Evolutionary conservation across 2,329 filamentous ascomycete species (phyloP).

Genomic region (Chaetomiaceae sp.): DNA sequence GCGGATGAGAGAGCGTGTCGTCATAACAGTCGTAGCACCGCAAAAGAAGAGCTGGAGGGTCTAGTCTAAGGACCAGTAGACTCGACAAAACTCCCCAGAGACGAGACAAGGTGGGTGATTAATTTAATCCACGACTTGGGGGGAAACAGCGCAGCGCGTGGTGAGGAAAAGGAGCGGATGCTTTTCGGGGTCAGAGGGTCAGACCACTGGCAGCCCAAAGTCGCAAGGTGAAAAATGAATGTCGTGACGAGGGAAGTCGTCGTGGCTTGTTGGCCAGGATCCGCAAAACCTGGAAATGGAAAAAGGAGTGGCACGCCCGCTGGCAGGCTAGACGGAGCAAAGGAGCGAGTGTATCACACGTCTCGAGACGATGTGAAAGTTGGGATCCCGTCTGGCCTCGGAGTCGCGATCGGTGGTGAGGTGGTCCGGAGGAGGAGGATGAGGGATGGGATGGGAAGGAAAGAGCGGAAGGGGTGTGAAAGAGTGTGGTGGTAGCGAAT

Average conservation of each 20-base stretch:
- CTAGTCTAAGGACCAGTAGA: background rate
- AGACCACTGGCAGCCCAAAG: conserved; percentile 8
- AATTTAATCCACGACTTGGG: background rate
- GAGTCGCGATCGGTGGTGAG: conserved; percentile 13
- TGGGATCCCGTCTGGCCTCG: conserved; percentile 24
- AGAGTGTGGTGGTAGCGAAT: conserved; percentile 7
- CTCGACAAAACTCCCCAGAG: background rate
- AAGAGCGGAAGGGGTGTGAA: conserved; percentile 19
- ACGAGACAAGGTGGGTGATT: background rate
- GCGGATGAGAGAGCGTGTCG: conserved; percentile 12
- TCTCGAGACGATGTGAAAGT: conserved; percentile 25
- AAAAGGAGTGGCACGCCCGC: conserved; percentile 56
- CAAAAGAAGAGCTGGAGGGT: background rate
- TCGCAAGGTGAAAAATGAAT: conserved; percentile 36
- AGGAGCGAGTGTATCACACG: conserved; percentile 24
- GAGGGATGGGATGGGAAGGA: conserved; percentile 5
- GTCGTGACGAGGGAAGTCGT: conserved; percentile 27
- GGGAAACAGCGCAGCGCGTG: conserved; percentile 1
- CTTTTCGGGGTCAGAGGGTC: conserved; percentile 13
- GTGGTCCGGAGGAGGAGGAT: conserved; percentile 5
- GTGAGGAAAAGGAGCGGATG: conserved; percentile 10
- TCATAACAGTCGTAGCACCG: conserved; percentile 26
- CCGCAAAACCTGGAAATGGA: no score
- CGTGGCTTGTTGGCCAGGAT: conserved; percentile 9
- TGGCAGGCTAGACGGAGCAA: conserved; percentile 41